phyloP scores from a whole-genome alignment of 306 rosid genomes.

The Vigna angularis region DNA sequence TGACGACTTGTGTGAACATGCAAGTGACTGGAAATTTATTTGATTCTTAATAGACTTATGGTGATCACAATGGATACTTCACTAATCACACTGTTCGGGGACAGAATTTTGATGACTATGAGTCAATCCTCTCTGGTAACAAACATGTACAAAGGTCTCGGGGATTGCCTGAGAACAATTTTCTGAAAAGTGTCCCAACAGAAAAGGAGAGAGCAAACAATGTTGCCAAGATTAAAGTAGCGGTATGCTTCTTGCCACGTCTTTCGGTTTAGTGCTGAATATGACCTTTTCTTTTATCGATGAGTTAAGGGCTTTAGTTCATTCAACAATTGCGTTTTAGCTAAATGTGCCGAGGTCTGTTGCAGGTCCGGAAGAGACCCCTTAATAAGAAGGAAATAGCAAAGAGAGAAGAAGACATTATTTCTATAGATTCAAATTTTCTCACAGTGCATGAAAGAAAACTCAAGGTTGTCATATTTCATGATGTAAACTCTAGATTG shows the following conservation, averaged over 20 bases:
- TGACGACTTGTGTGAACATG: constrained; percentile 20
- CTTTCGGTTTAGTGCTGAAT: neutral
- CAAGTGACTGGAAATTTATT: constrained; percentile 25
- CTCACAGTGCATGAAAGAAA: constrained; percentile 89
- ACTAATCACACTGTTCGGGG: constrained; percentile 48
- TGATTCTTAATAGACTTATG: constrained; percentile 48
- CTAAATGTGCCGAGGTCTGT: neutral
- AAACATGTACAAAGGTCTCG: constrained; percentile 56
- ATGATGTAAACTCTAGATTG: constrained; percentile 19
- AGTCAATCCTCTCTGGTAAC: constrained; percentile 49
- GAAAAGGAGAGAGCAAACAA: constrained; percentile 81
- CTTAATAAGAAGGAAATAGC: constrained; percentile 73
- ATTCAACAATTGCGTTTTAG: constrained; percentile 32
- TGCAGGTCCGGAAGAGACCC: constrained; percentile 93
- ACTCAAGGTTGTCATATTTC: constrained; percentile 63
- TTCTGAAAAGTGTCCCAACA: constrained; percentile 60
- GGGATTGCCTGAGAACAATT: constrained; percentile 61
- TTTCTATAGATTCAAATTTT: constrained; percentile 68
- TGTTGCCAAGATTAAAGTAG: constrained; percentile 89
- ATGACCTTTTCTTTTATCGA: constrained; percentile 4
- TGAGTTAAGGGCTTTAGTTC: constrained; percentile 21
- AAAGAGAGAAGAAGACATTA: constrained; percentile 85
- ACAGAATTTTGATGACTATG: constrained; percentile 59
- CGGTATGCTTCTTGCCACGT: constrained; percentile 58
- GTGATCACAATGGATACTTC: constrained; percentile 44